Percentiles rank a stretch among this genome's conserved stretches.
These are phyloP conservation scores for Neurospora pannonica DNA, from an alignment of 495 filamentous ascomycete genomes.

Conservation along the genomic window DNA sequence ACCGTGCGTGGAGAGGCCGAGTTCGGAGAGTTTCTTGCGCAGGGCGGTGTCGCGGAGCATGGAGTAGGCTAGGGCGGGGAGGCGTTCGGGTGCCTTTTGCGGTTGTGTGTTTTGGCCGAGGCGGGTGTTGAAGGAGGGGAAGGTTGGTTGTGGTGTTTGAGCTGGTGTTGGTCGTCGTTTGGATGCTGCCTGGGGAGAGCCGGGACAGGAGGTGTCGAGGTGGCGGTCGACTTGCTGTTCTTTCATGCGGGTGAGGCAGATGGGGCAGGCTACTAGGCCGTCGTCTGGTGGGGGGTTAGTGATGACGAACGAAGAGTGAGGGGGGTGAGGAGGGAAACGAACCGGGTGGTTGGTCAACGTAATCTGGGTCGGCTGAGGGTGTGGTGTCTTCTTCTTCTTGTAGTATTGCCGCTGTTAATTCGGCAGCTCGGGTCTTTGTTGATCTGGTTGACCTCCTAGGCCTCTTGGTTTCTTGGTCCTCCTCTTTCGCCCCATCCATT, in stretches of 20 bases:
- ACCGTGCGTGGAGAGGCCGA: conserved; percentile 71
- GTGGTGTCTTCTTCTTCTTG: conserved; percentile 22
- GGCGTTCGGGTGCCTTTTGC: conserved; percentile 32
- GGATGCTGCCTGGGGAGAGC: conserved; percentile 23
- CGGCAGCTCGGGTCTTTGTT: conserved; percentile 28
- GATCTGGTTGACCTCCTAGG: conserved; percentile 35
- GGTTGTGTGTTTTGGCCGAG: background rate
- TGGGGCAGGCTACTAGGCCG: conserved; percentile 72
- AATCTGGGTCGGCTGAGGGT: conserved; percentile 10
- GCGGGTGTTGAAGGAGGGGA: conserved; percentile 5
- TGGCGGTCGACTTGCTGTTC: conserved; percentile 62
- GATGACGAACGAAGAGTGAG: background rate
- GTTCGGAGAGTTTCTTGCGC: conserved; percentile 68
- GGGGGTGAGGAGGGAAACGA: background rate
- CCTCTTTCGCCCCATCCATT: conserved; percentile 26
- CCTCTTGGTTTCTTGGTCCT: conserved; percentile 29
- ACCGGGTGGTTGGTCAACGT: conserved; percentile 23
- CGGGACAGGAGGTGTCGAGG: conserved; percentile 54
- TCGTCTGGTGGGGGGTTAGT: conserved; percentile 42
- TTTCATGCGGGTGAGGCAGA: conserved; percentile 72
- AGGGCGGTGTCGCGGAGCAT: conserved; percentile 67
- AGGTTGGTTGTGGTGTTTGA: conserved; percentile 4
- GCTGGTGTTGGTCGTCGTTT: conserved; percentile 4
- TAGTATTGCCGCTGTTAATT: conserved; percentile 27
- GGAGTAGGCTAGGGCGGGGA: conserved; percentile 73